Percentiles rank a stretch among this genome's conserved stretches.
phyloP scores from a whole-genome alignment of 371 early-diverging fungal genomes.

The Cokeromyces recurvatus region DNA sequence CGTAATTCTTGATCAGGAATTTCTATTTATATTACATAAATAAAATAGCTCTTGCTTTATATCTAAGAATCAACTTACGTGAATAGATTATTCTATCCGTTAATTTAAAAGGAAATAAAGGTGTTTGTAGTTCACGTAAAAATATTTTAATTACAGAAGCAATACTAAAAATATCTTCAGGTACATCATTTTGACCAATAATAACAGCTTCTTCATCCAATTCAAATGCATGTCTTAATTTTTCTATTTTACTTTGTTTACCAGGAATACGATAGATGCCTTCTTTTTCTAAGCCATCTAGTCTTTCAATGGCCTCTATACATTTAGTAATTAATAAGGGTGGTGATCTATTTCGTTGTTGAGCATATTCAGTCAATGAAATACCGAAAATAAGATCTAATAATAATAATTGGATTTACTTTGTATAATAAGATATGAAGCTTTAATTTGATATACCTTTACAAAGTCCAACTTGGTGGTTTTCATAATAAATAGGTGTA shows the following conservation, averaged over 20 bases:
- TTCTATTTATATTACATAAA: too few species aligned
- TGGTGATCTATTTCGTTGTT: conserved; percentile 40
- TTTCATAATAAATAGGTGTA: conserved; percentile 15
- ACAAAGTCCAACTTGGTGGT: conserved; percentile 27
- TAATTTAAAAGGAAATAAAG: conserved; percentile 58
- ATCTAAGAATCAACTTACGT: too few species aligned
- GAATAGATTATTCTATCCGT: conserved; percentile 56
- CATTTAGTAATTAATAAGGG: conserved; percentile 57
- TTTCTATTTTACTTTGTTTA: conserved; percentile 54
- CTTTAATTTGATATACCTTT: conserved; percentile 19
- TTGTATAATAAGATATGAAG: too few species aligned
- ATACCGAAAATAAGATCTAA: conserved; percentile 61
- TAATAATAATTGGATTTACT: too few species aligned
- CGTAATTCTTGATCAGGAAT: conserved; percentile 46
- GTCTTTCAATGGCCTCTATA: conserved; percentile 54
- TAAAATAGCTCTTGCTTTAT: too few species aligned
- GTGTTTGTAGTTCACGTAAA: conserved; percentile 60
- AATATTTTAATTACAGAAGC: conserved; percentile 63
- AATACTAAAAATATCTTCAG: conserved; percentile 56
- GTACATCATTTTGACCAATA: conserved; percentile 44
- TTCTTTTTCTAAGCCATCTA: conserved; percentile 60
- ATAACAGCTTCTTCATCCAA: conserved; percentile 48
- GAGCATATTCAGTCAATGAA: conserved; percentile 47
- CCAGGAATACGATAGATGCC: conserved; percentile 70
- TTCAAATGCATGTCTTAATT: conserved; percentile 54